Base-by-base conservation (phyloP, 163 green algal species). In the Chloroidium sp. region DNA sequence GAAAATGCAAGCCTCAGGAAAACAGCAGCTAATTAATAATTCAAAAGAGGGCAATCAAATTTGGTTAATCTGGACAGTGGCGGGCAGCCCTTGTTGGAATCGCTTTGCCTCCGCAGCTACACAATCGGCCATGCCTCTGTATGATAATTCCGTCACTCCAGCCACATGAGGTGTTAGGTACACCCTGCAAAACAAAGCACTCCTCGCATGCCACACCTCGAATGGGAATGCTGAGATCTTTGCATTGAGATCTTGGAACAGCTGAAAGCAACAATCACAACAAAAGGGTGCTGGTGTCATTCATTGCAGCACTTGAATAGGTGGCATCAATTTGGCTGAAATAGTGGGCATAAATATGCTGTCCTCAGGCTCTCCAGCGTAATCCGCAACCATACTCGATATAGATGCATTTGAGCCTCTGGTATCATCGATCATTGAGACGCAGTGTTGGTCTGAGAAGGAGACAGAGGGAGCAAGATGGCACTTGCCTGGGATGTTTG, bases 131-230 rank as follows among this genome's bases (percentile, higher is more conserved):
- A 93, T 93, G 72, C 75, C 84, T 8, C 64, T 72, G 76, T 93
- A 93, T n/a, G 81, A 88, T 3, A 88, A 61, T 76, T 91, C 84
- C 2, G 89, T 93, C 3, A 93, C 89, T 4, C 89, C 89, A 1
- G 89, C 89, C 0, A 91, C 83, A 77, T 93, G 89, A 0, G 89
- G 89, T 59, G 87, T 93, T 59, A 92, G 78, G 10, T 85, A 62
- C 10, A 89, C 85, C 61, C 77, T 88, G 79, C 14, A 57, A 59
- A 59, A 8, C 61, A 81, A 61, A 74, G 78, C 74, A 69, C 74
- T 77, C 4, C 74, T 77, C 74, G n/a, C 74, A 59, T 59, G n/a
- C 74, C 68, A 10, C 68, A 10, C 68, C 68, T 13, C 68, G 10
- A 74, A 36, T 74, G 68, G 13, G 68, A 13, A 10, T 74, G 68